These are phyloP conservation scores for Selaginella tamariscina DNA, from an alignment of 75 land plant species.

Conservation along the genomic window DNA sequence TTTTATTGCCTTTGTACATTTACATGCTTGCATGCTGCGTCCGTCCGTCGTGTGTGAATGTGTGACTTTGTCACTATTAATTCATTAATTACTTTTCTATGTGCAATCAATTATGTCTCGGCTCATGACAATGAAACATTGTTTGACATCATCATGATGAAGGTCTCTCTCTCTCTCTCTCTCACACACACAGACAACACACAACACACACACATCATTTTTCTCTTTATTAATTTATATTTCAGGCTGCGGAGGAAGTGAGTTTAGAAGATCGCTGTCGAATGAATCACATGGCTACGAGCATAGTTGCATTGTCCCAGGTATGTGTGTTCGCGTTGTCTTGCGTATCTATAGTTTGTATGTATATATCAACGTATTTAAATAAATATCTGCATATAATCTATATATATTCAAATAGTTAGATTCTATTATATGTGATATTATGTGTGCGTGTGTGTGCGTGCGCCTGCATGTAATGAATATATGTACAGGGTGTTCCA, in stretches of 20 bases:
- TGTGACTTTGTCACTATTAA: too few species aligned
- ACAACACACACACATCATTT: too few species aligned
- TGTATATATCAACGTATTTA: too few species aligned
- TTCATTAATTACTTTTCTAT: not conserved
- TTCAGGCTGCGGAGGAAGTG: conserved; percentile 52
- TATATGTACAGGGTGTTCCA: conserved; percentile 75
- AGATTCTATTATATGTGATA: not conserved
- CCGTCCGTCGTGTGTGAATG: too few species aligned
- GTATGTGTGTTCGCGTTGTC: too few species aligned
- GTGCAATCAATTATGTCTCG: conserved; percentile 78
- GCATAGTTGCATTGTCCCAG: conserved; percentile 88
- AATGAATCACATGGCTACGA: conserved; percentile 82
- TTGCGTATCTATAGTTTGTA: too few species aligned
- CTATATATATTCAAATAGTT: too few species aligned
- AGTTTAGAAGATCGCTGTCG: conserved; percentile 78
- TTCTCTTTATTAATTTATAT: not conserved
- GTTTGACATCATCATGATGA: conserved; percentile 75
- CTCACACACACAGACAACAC: too few species aligned
- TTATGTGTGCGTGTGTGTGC: not conserved
- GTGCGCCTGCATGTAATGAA: too few species aligned
- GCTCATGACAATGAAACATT: conserved; percentile 98
- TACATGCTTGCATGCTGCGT: too few species aligned
- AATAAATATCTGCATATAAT: too few species aligned
- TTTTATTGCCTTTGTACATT: too few species aligned
- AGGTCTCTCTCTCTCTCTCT: conserved; percentile 41